Evolutionary conservation across 768 basidiomycete genomes (phyloP), one percentile per base, ranked within the genome.

Genomic region (Auricularia sp.): DNA sequence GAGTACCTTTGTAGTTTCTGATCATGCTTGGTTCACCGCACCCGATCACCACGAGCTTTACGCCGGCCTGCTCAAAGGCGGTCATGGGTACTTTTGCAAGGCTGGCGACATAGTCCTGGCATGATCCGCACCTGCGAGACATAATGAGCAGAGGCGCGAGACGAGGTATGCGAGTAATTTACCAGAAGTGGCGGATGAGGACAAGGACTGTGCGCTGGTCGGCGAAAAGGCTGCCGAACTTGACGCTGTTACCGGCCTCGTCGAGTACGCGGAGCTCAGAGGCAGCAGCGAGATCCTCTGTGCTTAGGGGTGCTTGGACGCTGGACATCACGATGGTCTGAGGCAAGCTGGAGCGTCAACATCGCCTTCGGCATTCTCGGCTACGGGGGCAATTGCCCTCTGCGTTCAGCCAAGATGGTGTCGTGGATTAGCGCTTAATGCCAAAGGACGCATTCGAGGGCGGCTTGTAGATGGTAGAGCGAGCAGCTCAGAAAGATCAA

Each of bases 1-100:
- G 8, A 10, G 42, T 63, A 83, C 85, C 80, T 42, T 76, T 73
- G 71, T 88, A 87, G 18, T 70, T 67, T 33, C 75, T 68, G 61
- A 87, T 84, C 2, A 79, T 75, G 24, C 78, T 67, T 77, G 81
- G 83, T 45, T 83, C 80, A 2, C 87, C 86, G 70, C 86, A 87
- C 8, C 86, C 87, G 37, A 89, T 74, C 18, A 87, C 72, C 1
- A 83, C 74, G 5, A 87, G 74, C 44, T 75, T 75, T 0, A 73
- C 72, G 3, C 70, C 72, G 1, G 83, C 80, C 6, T 71, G 68
- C 1, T 76, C 72, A 8, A 87, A 71, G 0, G 75, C 73, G 3
- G 78, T 76, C 44, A 75, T 63, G 3, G 80, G 75, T 1, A 85
- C 73, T 0, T 74, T 63, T 2, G 78, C 78, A 3, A 87, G 75